Evolutionary conservation across 1,139 yeast species (phyloP).

Genomic region (Geotrichum aggregatum): DNA sequence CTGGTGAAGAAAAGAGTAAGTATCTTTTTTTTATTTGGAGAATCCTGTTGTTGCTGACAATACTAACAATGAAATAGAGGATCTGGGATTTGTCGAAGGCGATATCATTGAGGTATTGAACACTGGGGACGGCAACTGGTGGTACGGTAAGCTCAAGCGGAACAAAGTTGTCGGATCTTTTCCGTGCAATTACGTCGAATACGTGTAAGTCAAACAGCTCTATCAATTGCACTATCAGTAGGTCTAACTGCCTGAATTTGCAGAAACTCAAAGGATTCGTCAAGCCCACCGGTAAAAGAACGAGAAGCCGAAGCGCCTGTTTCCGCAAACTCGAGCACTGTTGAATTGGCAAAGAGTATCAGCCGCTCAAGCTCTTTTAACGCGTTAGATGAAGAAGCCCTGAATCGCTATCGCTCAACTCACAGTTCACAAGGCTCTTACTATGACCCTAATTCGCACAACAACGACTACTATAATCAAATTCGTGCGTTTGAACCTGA

Average conservation of each 20-base stretch:
- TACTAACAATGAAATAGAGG: conserved; percentile 45
- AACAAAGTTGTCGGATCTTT: conserved; percentile 81
- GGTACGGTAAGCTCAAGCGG: conserved; percentile 77
- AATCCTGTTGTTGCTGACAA: not conserved
- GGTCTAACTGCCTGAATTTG: too few relatives aligned
- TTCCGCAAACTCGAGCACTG: conserved; percentile 6
- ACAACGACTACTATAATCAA: not conserved
- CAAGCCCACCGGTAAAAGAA: not conserved
- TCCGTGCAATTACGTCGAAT: conserved; percentile 78
- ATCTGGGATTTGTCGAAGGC: conserved; percentile 89
- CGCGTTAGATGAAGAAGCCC: not conserved
- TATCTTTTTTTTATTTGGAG: not conserved
- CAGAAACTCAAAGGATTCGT: conserved; percentile 17
- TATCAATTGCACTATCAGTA: not conserved
- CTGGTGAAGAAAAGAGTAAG: conserved; percentile 63
- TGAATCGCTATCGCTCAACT: not conserved
- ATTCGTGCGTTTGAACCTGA: not conserved
- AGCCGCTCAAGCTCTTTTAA: conserved; percentile 5
- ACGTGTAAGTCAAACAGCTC: conserved; percentile 29
- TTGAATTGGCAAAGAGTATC: not conserved
- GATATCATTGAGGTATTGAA: conserved; percentile 80
- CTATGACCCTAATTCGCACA: not conserved
- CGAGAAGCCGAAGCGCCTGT: not conserved
- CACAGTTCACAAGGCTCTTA: not conserved
- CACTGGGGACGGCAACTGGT: conserved; percentile 86